Evolutionary conservation across 768 basidiomycete species (phyloP).

Genomic region (Pleurotus cornucopiae): DNA sequence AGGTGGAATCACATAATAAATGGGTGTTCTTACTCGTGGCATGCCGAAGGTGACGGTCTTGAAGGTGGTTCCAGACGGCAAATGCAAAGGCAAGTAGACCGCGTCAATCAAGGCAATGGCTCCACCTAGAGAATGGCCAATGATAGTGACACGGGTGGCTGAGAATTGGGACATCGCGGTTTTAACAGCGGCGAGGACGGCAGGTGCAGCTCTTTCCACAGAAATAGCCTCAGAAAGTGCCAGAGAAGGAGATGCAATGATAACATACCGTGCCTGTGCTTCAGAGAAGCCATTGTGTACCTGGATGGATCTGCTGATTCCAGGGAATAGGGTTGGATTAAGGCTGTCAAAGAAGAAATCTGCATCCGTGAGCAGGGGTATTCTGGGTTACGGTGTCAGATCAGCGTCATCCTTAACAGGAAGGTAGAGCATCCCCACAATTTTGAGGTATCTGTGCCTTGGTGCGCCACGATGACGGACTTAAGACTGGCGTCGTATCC

Average conservation of each 20-base stretch:
- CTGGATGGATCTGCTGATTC: slow-evolving; percentile 32
- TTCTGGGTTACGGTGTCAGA: slow-evolving; percentile 16
- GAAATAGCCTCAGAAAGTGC: background rate
- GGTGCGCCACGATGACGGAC: slow-evolving; percentile 38
- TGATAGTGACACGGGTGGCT: slow-evolving; percentile 35
- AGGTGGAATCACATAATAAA: background rate
- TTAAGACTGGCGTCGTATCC: slow-evolving; percentile 27
- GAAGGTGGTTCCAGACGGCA: slow-evolving; percentile 31
- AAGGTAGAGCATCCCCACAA: slow-evolving; percentile 22
- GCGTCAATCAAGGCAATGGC: slow-evolving; percentile 54
- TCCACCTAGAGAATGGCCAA: slow-evolving; percentile 51
- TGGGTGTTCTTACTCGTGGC: slow-evolving; percentile 29
- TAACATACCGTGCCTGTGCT: slow-evolving; percentile 34
- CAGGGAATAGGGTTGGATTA: slow-evolving; percentile 41
- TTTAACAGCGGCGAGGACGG: slow-evolving; percentile 37
- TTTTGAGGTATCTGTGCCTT: slow-evolving; percentile 35
- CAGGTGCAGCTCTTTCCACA: slow-evolving; percentile 32
- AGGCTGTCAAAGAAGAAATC: slow-evolving; percentile 27
- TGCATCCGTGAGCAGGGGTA: slow-evolving; percentile 34
- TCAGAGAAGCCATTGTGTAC: slow-evolving; percentile 42
- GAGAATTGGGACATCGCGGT: slow-evolving; percentile 27
- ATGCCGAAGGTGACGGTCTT: slow-evolving; percentile 35
- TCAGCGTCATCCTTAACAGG: background rate
- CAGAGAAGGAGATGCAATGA: background rate
- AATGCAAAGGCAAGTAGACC: slow-evolving; percentile 49